Base-by-base conservation (phyloP, 164 flowering plant genomes). In the Platanus orientalis region DNA sequence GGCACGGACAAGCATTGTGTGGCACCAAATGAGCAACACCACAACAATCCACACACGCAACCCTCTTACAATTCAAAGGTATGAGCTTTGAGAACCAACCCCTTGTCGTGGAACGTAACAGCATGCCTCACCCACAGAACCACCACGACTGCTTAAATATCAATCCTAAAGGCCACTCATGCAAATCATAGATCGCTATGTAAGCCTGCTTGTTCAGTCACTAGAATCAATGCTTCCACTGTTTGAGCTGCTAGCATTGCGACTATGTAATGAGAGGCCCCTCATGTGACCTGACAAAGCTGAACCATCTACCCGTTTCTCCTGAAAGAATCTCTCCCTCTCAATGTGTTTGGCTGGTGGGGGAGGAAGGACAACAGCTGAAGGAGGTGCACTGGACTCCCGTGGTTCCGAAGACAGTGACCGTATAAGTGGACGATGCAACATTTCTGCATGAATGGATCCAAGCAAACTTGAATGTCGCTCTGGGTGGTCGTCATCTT, bases 341-440 rank as follows among this genome's bases (percentile, higher is more conserved):
- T 94, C 99, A 3, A 75, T 29, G 42, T 82, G 92, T 64, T 88
- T 89, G 42, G 90, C 85, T 24, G 99, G 99, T 13, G 99, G 99
- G 0, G 99, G 99, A 45, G 99, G 99, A 64, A 94, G 83, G n/a
- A 67, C 69, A 51, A 71, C 79, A 26, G 79, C 68, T 3, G 84
- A 69, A 64, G 72, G 47, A 20, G 67, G 57, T 14, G 64, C 49
- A 47, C 47, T 63, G 13, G 68, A 16, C 19, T 77, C 82, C 11
- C 53, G 65, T 34, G 80, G 76, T 58, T 84, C 94, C 57, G 73
- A 49, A 58, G 62, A 44, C 16, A 84, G 45, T 3, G 96, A 92
- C 11, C 96, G 72, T 57, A 88, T 88, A 54, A 89, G 81, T 23
- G 96, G 98, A 64, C 90, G 92, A 58, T 88, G 77, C 30, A 79